Base-by-base conservation (phyloP, 495 filamentous ascomycete genomes). In the Penicillium coffeae region DNA sequence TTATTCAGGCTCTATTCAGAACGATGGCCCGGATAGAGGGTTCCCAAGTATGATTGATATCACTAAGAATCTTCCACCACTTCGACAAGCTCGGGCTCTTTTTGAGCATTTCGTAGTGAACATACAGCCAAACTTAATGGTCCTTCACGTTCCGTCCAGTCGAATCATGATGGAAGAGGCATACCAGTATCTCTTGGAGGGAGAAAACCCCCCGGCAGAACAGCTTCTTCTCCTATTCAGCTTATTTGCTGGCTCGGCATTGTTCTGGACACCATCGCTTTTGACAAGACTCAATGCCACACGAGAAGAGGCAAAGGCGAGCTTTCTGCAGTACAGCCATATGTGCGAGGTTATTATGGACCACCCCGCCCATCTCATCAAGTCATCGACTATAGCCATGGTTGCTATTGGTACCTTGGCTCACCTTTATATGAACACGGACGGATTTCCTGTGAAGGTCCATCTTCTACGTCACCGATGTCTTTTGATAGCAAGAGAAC, bases 61-160 rank as follows among this genome's bases (percentile, higher is more conserved):
- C 10, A 36, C 49, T 5, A 41, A 30, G 7, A 42, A 50, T n/a
- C 53, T 67, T 3, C 59, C 64, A 8, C 61, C 64, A 6, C 33
- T 59, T 12, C 38, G 35, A 13, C 50, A 67, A 27, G 64, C 61
- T 3, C 51, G 48, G 22, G 39, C 52, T 10, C 20, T 67, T 12
- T 58, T 67, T 25, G 33, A 51, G 6, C 61, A 64, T 37, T 64
- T 64, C 38, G 55, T 48, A 15, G 35, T 16, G 5, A 47, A 44
- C 13, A n/a, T 61, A n/a, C 58, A 59, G 8, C 56, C 61, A 13
- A 56, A 51, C 8, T 47, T 62, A 7, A 51, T 58, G 8, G 43
- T 65, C 8, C 46, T 65, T 8, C 64, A 65, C 48, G 52, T 65
- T n/a, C 64, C 64, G 9, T 60, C 57, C 8, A 52, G 52, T 0